Evolutionary conservation across 768 basidiomycete genomes (phyloP), one percentile per base, ranked within the genome.

Genomic region (Trametes maxima): DNA sequence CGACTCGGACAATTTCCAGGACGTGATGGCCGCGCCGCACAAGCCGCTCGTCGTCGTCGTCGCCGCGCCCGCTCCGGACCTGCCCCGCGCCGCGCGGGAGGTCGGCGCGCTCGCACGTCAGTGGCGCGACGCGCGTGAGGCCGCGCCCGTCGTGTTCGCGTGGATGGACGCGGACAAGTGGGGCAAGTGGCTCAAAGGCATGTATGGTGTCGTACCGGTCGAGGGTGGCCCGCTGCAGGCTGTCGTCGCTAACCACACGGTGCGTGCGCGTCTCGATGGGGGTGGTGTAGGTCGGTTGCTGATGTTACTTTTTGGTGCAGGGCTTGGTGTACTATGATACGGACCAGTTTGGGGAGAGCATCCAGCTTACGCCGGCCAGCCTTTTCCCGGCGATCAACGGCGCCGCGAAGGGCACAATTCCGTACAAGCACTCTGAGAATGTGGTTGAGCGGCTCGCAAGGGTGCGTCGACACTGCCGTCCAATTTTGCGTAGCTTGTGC

Each of bases 101-200:
- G 6, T 86, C 81, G 1, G 77, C 75, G 67, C 82, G 78, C 66
- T 94, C 87, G 93, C 80, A 82, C 61, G 67, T 76, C 54, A 74
- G 72, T 40, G 77, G 79, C 36, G 78, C 50, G 62, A 62, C 44
- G 71, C 54, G 61, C 62, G 67, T 44, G 75, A 40, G n/a, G 57
- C 55, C 43, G 74, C 81, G 37, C 82, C 85, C 44, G 88, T 96
- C 0, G 83, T 95, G 50, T 97, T 95, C 74, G 82, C 88, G 10
- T 94, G 89, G 88, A 94, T 97, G 85, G 93, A 99, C 69, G 83
- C 79, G 2, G 86, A 85, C 24, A 83, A 80, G 73, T 98, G 96
- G 95, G 80, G 74, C 24, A 86, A 83, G 52, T 98, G 95, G 95
- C 77, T 96, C 76, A 94, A 92, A 79, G 87, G 86, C 67, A 94